Conservation (phyloP, 495 filamentous ascomycete genomes). For the Aspergillus olivimuriae region DNA sequence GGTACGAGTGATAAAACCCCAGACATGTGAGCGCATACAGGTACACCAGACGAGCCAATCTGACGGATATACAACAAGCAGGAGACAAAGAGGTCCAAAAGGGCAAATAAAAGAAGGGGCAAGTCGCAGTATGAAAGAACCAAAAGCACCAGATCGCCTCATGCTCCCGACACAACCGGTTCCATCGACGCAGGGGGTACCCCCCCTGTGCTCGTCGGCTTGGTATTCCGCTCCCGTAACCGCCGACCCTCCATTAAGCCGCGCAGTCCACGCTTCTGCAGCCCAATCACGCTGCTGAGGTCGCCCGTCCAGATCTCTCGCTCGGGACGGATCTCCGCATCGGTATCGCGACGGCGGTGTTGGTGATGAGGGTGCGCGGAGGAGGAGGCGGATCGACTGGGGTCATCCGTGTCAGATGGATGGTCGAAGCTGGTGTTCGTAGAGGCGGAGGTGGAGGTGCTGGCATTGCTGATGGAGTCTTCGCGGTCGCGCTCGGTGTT, state of each 20-base stretch:
- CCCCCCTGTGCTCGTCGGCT: slow-evolving; percentile 24
- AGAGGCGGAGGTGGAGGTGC: slow-evolving; percentile 37
- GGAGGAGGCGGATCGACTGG: slow-evolving; percentile 21
- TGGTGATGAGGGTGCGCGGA: background rate
- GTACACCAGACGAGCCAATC: too few relatives aligned
- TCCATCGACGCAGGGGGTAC: background rate
- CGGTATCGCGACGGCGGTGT: slow-evolving; percentile 29
- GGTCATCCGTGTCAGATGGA: slow-evolving; percentile 35
- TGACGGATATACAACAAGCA: too few relatives aligned
- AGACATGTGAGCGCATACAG: too few relatives aligned
- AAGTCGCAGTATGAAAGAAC: background rate
- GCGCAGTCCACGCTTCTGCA: slow-evolving; percentile 88
- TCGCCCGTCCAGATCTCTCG: slow-evolving; percentile 75
- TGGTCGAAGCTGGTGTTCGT: slow-evolving; percentile 35
- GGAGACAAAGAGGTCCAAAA: too few relatives aligned
- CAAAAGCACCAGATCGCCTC: background rate
- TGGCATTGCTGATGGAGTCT: slow-evolving; percentile 37
- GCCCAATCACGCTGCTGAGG: slow-evolving; percentile 85
- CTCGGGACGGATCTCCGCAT: slow-evolving; percentile 23
- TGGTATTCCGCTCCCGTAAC: slow-evolving; percentile 62
- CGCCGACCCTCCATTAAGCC: slow-evolving; percentile 93
- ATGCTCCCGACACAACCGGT: background rate
- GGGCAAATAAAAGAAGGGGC: too few relatives aligned
- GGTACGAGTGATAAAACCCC: too few relatives aligned
- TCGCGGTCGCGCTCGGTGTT: slow-evolving; percentile 29